phyloP scores from a whole-genome alignment of 306 rosid genomes.

The Glycine latifolia region DNA sequence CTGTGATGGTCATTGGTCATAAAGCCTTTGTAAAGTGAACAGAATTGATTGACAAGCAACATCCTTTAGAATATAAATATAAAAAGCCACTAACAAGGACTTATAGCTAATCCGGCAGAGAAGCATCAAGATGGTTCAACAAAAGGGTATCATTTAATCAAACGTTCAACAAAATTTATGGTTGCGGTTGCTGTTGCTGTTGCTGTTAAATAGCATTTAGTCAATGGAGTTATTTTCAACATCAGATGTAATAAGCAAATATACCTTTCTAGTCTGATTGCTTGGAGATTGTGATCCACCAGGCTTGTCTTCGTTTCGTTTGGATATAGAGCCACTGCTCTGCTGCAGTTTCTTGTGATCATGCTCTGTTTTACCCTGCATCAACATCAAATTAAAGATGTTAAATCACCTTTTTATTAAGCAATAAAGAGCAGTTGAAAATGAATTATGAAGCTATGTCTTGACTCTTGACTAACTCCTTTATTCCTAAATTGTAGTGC shows the following conservation, averaged over 20 bases:
- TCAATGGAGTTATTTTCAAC: constrained; percentile 5
- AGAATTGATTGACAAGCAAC: constrained; percentile 27
- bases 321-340: constrained; percentile 53
- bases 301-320: constrained; percentile 53
- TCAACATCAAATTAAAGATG: constrained; percentile 21
- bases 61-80: neutral
- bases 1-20: constrained; percentile 18
- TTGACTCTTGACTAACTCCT: neutral
- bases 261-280: constrained; percentile 63
- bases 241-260: constrained; percentile 33
- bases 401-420: constrained; percentile 21
- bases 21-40: neutral
- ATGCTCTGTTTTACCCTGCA: constrained; percentile 60
- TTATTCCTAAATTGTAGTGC: neutral
- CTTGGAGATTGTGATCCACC: constrained; percentile 48
- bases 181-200: neutral
- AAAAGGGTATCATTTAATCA: constrained; percentile 5
- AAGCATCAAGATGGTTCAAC: constrained; percentile 29
- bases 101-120: neutral
- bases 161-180: neutral
- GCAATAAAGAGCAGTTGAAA: constrained; percentile 15
- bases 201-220: constrained; percentile 2
- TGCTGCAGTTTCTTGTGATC: constrained; percentile 55
- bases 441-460: constrained; percentile 12
- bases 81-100: constrained; percentile 18